A percentile compares a stretch with the other conserved stretches of the same genome.
Evolutionary conservation across 495 filamentous ascomycete species (phyloP).

Genomic region (Neurospora intermedia): DNA sequence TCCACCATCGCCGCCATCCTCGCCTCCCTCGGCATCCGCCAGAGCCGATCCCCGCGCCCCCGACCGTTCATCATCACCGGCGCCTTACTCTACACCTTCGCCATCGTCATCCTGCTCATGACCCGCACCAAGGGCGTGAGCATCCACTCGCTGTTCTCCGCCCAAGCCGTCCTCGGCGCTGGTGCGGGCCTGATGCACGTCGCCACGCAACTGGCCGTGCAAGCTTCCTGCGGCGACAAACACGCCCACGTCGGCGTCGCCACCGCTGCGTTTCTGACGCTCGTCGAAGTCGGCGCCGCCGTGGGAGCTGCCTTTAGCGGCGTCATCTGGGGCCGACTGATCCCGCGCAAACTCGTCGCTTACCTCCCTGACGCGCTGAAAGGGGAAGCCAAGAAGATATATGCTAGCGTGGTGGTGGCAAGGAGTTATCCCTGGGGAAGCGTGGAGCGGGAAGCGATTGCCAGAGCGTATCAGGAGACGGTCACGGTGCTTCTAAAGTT

Average conservation of each 20-base stretch:
- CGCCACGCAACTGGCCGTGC: constrained; percentile 48
- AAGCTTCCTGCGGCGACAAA: constrained; percentile 34
- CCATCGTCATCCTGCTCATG: constrained; percentile 53
- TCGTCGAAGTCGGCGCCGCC: constrained; percentile 49
- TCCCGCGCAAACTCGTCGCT: constrained; percentile 35
- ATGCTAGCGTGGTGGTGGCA: constrained; percentile 40
- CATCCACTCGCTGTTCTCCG: constrained; percentile 51
- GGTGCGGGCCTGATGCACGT: constrained; percentile 47
- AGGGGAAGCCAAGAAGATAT: constrained; percentile 35
- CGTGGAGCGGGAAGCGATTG: constrained; percentile 39
- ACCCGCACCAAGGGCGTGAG: constrained; percentile 44
- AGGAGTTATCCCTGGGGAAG: constrained; percentile 39
- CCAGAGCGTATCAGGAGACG: constrained; percentile 40
- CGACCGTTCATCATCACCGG: constrained; percentile 35
- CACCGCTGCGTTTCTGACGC: constrained; percentile 47
- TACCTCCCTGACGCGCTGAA: constrained; percentile 45
- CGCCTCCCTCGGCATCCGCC: constrained; percentile 44
- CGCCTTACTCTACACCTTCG: constrained; percentile 48
- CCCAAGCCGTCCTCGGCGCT: constrained; percentile 61
- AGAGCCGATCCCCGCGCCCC: constrained; percentile 26
- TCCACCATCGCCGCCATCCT: constrained; percentile 41
- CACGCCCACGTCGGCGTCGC: constrained; percentile 52
- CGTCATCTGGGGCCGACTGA: constrained; percentile 52
- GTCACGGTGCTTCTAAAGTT: constrained; percentile 42
- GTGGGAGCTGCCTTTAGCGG: constrained; percentile 49